Base-by-base conservation (phyloP, 2,329 filamentous ascomycete species). In the Fusarium nematophilum region DNA sequence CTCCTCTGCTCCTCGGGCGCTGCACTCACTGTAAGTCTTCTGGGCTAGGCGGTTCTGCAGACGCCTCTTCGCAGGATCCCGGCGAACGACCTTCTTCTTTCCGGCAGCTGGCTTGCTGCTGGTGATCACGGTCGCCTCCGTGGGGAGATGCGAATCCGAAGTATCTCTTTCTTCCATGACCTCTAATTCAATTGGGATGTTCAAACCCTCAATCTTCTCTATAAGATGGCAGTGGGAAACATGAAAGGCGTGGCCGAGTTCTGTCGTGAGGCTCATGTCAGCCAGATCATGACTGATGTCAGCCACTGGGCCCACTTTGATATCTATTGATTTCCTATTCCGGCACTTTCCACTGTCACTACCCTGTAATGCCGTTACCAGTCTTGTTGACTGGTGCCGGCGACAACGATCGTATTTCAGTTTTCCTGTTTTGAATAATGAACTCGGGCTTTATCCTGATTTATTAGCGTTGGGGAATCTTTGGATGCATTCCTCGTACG, bases 1-100 rank as follows among this genome's bases (percentile, higher is more conserved):
- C 9, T 15, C 5, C 3, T 11, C 10, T 5, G 9, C 23, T 11
- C 6, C 14, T 15, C 11, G 14, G 21, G 29, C 9, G 13, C 13
- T 6, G 3, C 13, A 75, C 78, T 72, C 59, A 81, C 80, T 76
- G 49, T 72, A 76, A 6, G 78, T 75, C 65, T 93, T 87, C 76
- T 93, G 70, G 4, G 70, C 68, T 40, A 62, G 47, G 13, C 67
- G 70, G 23, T 72, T 72, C 44, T 72, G 70, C 43, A 64, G 25
- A 2, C 67, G 61, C 40, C 70, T 54, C 29, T 68, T 70, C 33
- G 64, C 70, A 3, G 65, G 67, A 37, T 69, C 65, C 10, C 66
- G 66, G 13, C 66, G 62, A 6, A 55, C 51, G 7, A 42, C 50
- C 36, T 58, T 58, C 21, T 57, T 65, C 52, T 53, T 65, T 4